Conservation (phyloP, 805 yeast genomes). For the Starmera dryadoides region DNA sequence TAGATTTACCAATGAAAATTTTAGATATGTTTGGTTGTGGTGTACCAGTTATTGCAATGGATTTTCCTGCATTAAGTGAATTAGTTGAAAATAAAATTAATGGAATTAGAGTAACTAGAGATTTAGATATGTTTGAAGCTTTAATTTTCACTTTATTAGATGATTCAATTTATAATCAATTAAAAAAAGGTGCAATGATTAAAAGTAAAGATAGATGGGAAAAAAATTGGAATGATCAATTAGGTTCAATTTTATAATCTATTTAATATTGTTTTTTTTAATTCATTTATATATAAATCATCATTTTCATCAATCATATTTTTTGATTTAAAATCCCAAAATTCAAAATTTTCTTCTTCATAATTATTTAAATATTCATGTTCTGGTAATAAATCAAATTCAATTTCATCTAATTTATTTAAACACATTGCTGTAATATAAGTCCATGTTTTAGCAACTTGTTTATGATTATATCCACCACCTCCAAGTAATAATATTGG, state of each 20-base stretch:
- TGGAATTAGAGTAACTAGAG: slow-evolving; percentile 48
- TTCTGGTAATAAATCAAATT: slow-evolving; percentile 48
- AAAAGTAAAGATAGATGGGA: slow-evolving; percentile 74
- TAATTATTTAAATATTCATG: slow-evolving; percentile 36
- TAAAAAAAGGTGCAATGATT: slow-evolving; percentile 63
- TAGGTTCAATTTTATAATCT: slow-evolving; percentile 14
- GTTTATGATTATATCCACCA: slow-evolving; percentile 64
- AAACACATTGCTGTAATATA: slow-evolving; percentile 24
- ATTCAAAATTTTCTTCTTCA: slow-evolving; percentile 36
- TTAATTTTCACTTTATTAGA: slow-evolving; percentile 29
- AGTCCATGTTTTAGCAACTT: slow-evolving; percentile 54
- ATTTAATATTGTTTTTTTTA: slow-evolving; percentile 2
- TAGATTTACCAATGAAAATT: slow-evolving; percentile 95
- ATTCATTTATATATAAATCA: slow-evolving; percentile 21
- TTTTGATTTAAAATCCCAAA: slow-evolving; percentile 36
- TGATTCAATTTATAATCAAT: slow-evolving; percentile 22
- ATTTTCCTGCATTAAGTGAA: slow-evolving; percentile 73
- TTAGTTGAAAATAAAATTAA: slow-evolving; percentile 61
- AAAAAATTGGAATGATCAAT: slow-evolving; percentile 52
- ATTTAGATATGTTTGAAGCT: slow-evolving; percentile 38
- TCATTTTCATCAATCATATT: slow-evolving; percentile 25
- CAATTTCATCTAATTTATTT: slow-evolving; percentile 4
- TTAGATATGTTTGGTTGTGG: slow-evolving; percentile 96
- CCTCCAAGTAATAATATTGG: slow-evolving; percentile 60
- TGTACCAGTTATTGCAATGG: slow-evolving; percentile 76